Conservation (phyloP, 495 filamentous ascomycete genomes). For the Penicillium angulare region DNA sequence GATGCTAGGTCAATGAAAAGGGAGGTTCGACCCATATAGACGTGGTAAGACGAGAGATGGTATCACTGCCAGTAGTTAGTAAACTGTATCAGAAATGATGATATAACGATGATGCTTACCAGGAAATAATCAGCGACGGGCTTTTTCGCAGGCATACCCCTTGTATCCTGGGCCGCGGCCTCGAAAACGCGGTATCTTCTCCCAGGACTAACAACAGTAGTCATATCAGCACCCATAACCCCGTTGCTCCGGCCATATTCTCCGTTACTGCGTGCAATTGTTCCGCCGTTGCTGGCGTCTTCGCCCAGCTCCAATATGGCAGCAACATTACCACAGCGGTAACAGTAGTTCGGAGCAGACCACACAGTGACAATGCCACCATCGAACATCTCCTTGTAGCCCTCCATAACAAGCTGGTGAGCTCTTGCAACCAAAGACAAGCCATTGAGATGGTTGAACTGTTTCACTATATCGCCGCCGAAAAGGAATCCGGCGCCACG, state of each 20-base stretch:
- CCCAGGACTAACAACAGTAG: slow-evolving; percentile 68
- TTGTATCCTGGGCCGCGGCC: slow-evolving; percentile 91
- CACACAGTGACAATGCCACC: slow-evolving; percentile 93
- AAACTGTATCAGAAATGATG: neutral
- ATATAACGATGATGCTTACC: slow-evolving; percentile 32
- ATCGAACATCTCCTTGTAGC: slow-evolving; percentile 99
- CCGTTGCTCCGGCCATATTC: slow-evolving; percentile 63
- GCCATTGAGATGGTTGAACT: slow-evolving; percentile 92
- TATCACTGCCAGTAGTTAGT: slow-evolving; percentile 23
- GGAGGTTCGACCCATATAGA: slow-evolving; percentile 7
- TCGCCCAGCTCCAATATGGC: slow-evolving; percentile 92
- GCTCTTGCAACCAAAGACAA: slow-evolving; percentile 88
- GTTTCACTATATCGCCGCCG: slow-evolving; percentile 91
- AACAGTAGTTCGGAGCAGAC: slow-evolving; percentile 98
- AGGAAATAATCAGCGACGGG: slow-evolving; percentile 97
- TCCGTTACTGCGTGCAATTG: slow-evolving; percentile 75
- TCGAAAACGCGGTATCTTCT: slow-evolving; percentile 95
- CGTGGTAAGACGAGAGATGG: slow-evolving; percentile 13
- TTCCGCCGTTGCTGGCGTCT: slow-evolving; percentile 73
- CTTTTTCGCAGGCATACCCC: slow-evolving; percentile 99
- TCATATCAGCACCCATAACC: slow-evolving; percentile 27
- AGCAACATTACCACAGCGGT: slow-evolving; percentile 95
- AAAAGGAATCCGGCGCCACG: slow-evolving; percentile 96
- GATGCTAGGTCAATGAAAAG: slow-evolving; percentile 18
- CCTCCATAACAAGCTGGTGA: slow-evolving; percentile 98